Evolutionary conservation across 148 eudicot genomes (phyloP), one percentile per base, ranked within the genome.

Genomic region (Amaranthus palmeri): DNA sequence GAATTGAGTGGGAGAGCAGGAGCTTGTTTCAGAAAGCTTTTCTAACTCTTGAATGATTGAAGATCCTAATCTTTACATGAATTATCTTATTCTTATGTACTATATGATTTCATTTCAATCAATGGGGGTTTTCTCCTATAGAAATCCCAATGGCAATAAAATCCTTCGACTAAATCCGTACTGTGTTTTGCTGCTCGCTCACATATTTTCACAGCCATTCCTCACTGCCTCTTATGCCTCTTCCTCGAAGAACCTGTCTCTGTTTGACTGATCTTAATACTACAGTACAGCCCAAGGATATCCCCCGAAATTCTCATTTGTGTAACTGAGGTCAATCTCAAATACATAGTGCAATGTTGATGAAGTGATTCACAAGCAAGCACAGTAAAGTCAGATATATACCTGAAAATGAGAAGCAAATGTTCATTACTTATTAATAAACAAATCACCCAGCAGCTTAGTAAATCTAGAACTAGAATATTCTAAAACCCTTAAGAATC

Each of bases 21-120:
- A 25, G 36, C 36, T 25, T 25, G 36, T 51, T 46, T 12, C 56
- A 17, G 40, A 54, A 48, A 8, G 7, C 41, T 47, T 48, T 57
- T 66, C 45, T 74, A 59, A 47, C 54, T 60, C 7, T 7, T 10
- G 47, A 52, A 50, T 43, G 10, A 76, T 44, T 42, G 68, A 68
- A 18, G 51, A 17, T 41, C 51, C 52, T 69, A 43, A 61, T 53
- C 73, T 76, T 76, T 76, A 76, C 78, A 76, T 43, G 76, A 76
- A 69, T n/a, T n/a, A n/a, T n/a, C 17, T 67, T 61, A 76, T 65
- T 65, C 14, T 36, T 76, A 76, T 68, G 10, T 77, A 65, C 57
- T 65, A 71, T 65, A 71, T 18, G 55, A 74, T 57, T 62, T 65
- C 70, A 56, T 55, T 45, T 46, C 77, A 65, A 74, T 55, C 71